Conservation (phyloP, 768 basidiomycete genomes). For the Boletellus sp. region DNA sequence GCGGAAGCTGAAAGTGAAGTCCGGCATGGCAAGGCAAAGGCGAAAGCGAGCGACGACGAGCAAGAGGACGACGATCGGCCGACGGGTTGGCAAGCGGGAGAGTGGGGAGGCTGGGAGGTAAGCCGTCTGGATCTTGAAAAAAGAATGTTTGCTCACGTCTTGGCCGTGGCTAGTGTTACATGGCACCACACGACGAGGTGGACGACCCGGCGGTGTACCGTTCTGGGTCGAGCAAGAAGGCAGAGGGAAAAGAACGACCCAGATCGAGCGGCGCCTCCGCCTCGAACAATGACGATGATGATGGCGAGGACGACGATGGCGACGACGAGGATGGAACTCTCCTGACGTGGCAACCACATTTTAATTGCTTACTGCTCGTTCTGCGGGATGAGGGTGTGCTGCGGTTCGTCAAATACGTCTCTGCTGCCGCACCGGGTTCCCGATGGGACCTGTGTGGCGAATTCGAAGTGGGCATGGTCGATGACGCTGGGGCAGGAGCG, state of each 20-base stretch:
- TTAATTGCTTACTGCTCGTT: conserved; percentile 85
- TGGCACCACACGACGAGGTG: conserved; percentile 91
- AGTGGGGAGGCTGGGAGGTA: conserved; percentile 95
- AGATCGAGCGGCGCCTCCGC: conserved; percentile 14
- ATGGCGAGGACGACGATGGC: conserved; percentile 26
- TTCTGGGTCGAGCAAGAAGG: conserved; percentile 44
- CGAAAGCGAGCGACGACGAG: conserved; percentile 14
- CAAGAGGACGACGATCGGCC: conserved; percentile 29
- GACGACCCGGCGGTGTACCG: conserved; percentile 96
- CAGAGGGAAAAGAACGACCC: conserved; percentile 16
- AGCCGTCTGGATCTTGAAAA: conserved; percentile 6
- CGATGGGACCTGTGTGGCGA: conserved; percentile 93
- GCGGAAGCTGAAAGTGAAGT: conserved; percentile 6
- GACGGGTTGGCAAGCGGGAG: conserved; percentile 64
- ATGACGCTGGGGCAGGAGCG: conserved; percentile 43
- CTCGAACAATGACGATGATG: conserved; percentile 9
- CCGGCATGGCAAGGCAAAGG: conserved; percentile 29
- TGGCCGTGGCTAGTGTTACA: conserved; percentile 64
- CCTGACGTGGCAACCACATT: conserved; percentile 82
- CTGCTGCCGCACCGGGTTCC: conserved; percentile 82
- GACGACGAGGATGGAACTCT: conserved; percentile 70
- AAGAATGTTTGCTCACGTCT: background rate
- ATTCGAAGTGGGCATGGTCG: conserved; percentile 83
- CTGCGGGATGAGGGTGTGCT: conserved; percentile 91
- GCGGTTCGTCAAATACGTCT: conserved; percentile 94